phyloP scores from a whole-genome alignment of 306 rosid genomes.

The Cercis canadensis region DNA sequence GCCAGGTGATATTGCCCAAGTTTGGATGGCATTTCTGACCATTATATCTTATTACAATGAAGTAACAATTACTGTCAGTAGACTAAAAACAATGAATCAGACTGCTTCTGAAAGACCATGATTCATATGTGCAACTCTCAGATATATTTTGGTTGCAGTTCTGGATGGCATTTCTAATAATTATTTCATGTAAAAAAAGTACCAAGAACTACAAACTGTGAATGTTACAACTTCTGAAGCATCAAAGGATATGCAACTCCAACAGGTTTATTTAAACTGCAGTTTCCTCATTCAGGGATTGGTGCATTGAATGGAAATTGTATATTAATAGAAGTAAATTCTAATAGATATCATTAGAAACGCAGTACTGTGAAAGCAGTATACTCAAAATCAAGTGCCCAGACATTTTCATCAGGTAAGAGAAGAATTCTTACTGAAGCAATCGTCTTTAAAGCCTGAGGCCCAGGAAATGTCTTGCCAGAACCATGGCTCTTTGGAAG shows the following conservation, averaged over 20 bases:
- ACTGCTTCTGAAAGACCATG: neutral
- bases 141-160: neutral
- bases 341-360: neutral
- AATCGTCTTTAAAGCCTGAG: conserved; percentile 78
- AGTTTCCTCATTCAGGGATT: neutral
- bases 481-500: conserved; percentile 99
- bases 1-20: too few species aligned
- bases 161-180: neutral
- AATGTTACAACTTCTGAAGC: neutral
- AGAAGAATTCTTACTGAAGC: conserved; percentile 62
- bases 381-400: conserved; percentile 26
- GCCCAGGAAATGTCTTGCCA: conserved; percentile 96
- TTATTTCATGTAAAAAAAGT: neutral
- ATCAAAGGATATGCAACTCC: neutral
- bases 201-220: neutral
- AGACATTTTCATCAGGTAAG: conserved; percentile 19
- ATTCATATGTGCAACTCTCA: neutral
- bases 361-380: conserved; percentile 15
- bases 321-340: neutral
- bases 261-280: too few species aligned
- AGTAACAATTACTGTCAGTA: too few species aligned
- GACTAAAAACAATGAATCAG: too few species aligned
- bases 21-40: too few species aligned
- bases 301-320: neutral
- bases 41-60: too few species aligned